Conservation (phyloP, 257 asterid genomes). For the Marsdenia floribunda region DNA sequence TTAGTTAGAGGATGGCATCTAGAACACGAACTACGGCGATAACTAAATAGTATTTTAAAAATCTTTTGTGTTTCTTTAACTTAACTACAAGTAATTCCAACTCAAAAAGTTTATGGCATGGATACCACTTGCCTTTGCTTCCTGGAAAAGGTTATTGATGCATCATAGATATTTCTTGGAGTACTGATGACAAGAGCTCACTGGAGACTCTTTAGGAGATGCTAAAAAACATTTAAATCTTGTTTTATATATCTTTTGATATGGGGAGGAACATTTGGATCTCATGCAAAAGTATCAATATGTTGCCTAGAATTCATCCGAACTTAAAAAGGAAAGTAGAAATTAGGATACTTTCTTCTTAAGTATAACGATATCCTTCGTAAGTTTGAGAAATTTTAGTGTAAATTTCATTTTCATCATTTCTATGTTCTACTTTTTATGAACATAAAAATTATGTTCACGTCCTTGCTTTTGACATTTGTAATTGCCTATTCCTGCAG, state of each 20-base stretch:
- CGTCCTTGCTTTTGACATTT: conserved; percentile 12
- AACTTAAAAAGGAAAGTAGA: background rate
- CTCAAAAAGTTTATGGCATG: background rate
- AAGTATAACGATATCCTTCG: background rate
- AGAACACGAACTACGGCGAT: background rate
- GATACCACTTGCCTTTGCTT: background rate
- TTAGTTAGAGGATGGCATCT: background rate
- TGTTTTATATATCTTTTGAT: background rate
- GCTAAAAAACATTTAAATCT: background rate
- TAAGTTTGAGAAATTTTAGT: background rate
- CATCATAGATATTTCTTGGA: background rate
- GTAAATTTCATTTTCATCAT: background rate
- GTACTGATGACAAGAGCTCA: background rate
- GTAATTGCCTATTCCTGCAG: conserved; percentile 34
- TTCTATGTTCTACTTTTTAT: background rate
- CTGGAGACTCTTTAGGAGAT: background rate
- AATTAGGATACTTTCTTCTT: background rate
- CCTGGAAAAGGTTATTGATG: background rate
- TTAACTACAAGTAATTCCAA: background rate
- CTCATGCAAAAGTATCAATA: background rate
- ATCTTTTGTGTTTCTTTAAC: background rate
- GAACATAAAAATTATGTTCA: background rate
- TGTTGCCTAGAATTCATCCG: background rate
- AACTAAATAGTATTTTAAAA: background rate
- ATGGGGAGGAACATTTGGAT: background rate